Conservation (phyloP, 1,139 yeast genomes). For the Geotrichum reessii region DNA sequence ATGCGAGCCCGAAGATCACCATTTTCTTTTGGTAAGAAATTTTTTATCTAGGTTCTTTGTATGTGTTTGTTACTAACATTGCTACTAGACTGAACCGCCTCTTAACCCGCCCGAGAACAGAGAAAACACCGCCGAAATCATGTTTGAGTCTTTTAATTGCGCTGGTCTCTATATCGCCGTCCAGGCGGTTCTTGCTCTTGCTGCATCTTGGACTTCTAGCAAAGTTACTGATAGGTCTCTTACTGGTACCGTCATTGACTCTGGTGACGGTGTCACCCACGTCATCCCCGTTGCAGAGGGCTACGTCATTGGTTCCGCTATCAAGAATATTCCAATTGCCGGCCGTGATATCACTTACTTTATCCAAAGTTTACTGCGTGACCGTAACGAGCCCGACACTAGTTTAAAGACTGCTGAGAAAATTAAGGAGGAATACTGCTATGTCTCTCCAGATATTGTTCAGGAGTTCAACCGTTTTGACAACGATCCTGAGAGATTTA, state of each 20-base stretch:
- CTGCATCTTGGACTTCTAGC: constrained; percentile 98
- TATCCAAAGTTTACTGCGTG: constrained; percentile 89
- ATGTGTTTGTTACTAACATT: constrained; percentile 1
- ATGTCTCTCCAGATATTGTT: constrained; percentile 95
- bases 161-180: constrained; percentile 98
- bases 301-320: constrained; percentile 94
- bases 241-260: constrained; percentile 96
- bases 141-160: constrained; percentile 97
- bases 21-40: constrained; percentile 52
- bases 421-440: constrained; percentile 93
- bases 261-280: constrained; percentile 97
- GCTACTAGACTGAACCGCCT: constrained; percentile 78
- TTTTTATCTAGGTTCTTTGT: constrained; percentile 6
- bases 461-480: constrained; percentile 94
- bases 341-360: constrained; percentile 95
- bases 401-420: constrained; percentile 92
- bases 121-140: constrained; percentile 95
- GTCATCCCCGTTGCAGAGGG: constrained; percentile 99
- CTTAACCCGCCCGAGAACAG: constrained; percentile 97
- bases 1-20: constrained; percentile 98
- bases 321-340: constrained; percentile 95
- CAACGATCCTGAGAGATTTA: constrained; percentile 89
- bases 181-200: constrained; percentile 95
- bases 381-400: constrained; percentile 93
- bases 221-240: constrained; percentile 91